phyloP scores from a whole-genome alignment of 2,329 filamentous ascomycete species.

The Fusarium fracticaudum region DNA sequence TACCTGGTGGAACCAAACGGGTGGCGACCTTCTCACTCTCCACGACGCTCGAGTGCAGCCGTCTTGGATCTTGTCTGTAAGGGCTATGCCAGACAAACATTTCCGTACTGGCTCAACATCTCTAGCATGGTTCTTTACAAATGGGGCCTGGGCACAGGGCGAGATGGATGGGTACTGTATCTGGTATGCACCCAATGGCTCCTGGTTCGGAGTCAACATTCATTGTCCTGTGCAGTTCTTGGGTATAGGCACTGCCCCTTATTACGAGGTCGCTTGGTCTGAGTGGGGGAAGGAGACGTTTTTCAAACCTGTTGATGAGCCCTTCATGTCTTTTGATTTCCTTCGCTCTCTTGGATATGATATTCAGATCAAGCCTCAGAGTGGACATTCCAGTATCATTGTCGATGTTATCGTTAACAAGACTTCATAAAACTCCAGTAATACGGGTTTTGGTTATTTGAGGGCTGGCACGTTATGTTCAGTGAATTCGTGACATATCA shows the following conservation, averaged over 20 bases:
- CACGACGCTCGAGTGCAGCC: background rate
- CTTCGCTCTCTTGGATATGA: background rate
- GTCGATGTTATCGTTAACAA: background rate
- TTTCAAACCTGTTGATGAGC: background rate
- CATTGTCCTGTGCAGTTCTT: background rate
- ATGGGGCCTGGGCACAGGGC: background rate
- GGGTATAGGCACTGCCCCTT: background rate
- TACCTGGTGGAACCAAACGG: background rate
- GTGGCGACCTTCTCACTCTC: background rate
- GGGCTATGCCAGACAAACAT: background rate
- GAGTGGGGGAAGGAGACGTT: background rate
- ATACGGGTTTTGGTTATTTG: background rate
- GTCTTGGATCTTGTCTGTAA: background rate
- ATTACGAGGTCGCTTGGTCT: background rate
- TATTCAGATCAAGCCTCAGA: background rate
- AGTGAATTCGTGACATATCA: background rate
- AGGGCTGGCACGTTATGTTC: background rate
- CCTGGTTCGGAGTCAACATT: background rate
- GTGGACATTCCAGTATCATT: background rate
- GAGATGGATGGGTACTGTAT: background rate
- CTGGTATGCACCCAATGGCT: background rate
- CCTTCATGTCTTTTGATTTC: background rate
- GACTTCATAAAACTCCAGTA: no score
- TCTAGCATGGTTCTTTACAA: background rate
- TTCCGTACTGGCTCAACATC: background rate